These are phyloP conservation scores for Davidsoniella eucalypti DNA, from an alignment of 2,329 filamentous ascomycete genomes.

Conservation along the genomic window DNA sequence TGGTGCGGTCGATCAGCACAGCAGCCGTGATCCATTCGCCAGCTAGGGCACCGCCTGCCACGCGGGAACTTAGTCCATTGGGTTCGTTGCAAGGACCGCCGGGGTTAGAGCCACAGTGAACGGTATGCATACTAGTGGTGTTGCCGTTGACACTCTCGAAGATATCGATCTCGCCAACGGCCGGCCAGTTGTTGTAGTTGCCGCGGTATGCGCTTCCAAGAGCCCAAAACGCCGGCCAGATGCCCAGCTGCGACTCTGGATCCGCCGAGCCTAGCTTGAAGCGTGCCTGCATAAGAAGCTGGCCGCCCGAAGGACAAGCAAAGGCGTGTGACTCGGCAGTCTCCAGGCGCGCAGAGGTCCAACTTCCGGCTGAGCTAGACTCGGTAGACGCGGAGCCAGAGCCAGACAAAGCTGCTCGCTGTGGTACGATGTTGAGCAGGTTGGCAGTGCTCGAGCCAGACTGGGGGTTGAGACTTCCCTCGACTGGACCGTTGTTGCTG, in stretches of 20 bases:
- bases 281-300: slow-evolving; percentile 23
- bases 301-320: slow-evolving; percentile 19
- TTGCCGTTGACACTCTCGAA: slow-evolving; percentile 27
- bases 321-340: slow-evolving; percentile 22
- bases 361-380: slow-evolving; percentile 18
- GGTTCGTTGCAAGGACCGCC: slow-evolving; percentile 28
- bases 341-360: slow-evolving; percentile 31
- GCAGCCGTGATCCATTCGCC: slow-evolving; percentile 21
- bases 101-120: slow-evolving; percentile 25
- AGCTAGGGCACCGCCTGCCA: slow-evolving; percentile 15
- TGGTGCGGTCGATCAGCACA: slow-evolving; percentile 21
- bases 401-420: not conserved
- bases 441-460: not conserved
- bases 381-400: not conserved
- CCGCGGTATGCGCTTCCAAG: slow-evolving; percentile 24
- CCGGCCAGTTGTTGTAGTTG: slow-evolving; percentile 26
- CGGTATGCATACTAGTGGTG: slow-evolving; percentile 20
- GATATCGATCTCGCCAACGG: slow-evolving; percentile 28
- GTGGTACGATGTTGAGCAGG: slow-evolving; percentile 10
- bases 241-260: slow-evolving; percentile 20
- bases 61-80: slow-evolving; percentile 18
- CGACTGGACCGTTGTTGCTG: slow-evolving; percentile 15
- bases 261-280: slow-evolving; percentile 22
- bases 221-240: slow-evolving; percentile 33
- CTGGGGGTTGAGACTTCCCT: not conserved